Percentiles rank a stretch among this genome's conserved stretches.
Conservation (phyloP, 257 asterid genomes). For the Forsythia viridissima region DNA sequence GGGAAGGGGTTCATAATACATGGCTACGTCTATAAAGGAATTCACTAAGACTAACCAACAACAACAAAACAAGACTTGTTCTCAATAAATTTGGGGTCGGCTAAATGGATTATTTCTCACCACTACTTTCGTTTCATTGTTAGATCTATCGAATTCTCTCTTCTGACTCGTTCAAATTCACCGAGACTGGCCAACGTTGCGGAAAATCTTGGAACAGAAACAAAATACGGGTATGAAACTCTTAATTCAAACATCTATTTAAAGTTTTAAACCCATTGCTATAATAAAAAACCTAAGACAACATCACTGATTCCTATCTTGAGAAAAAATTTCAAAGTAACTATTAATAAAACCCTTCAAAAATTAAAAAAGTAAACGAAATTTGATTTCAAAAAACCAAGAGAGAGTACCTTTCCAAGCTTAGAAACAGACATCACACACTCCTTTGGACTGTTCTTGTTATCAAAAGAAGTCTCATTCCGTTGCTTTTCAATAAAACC, state of each 20-base stretch:
- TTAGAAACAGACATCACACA: slow-evolving; percentile 55
- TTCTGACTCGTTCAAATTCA: too few relatives aligned
- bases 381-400: neutral
- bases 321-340: slow-evolving; percentile 1
- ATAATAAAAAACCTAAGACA: slow-evolving; percentile 14
- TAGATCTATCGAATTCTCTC: too few relatives aligned
- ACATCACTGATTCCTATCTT: neutral
- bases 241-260: neutral
- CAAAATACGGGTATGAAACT: too few relatives aligned
- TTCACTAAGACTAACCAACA: neutral
- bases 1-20: neutral
- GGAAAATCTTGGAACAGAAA: neutral
- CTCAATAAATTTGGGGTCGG: neutral
- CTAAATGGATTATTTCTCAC: too few relatives aligned
- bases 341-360: neutral
- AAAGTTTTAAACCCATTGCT: neutral
- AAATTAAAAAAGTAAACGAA: neutral
- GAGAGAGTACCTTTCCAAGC: slow-evolving; percentile 59
- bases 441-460: slow-evolving; percentile 45
- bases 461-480: slow-evolving; percentile 35
- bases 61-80: neutral
- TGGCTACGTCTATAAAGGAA: neutral
- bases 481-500: slow-evolving; percentile 69
- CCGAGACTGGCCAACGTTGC: too few relatives aligned
- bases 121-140: neutral